Percentiles rank a stretch among this genome's conserved stretches.
Evolutionary conservation across 2,329 filamentous ascomycete species (phyloP).

Genomic region (Fusarium denticulatum): DNA sequence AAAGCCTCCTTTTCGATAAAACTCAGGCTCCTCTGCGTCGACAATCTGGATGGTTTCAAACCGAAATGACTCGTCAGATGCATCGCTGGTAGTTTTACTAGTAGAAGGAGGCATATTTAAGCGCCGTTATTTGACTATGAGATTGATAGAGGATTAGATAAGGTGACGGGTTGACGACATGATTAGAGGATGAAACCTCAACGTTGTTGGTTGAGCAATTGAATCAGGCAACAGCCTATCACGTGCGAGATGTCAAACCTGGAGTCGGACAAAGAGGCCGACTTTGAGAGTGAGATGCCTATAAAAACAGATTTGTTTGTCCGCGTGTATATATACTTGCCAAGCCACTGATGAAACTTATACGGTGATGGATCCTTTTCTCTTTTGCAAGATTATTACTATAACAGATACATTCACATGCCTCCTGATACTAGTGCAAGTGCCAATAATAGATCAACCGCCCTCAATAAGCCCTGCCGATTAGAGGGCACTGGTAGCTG

Average conservation of each 20-base stretch:
- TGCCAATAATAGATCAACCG: no score
- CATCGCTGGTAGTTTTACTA: background rate
- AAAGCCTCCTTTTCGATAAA: background rate
- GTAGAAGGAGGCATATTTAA: background rate
- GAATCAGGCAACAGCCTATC: background rate
- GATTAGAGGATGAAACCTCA: background rate
- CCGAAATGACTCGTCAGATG: background rate
- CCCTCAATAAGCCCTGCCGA: no score
- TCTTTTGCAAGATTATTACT: no score
- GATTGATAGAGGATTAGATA: rapidly evolving
- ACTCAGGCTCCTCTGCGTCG: background rate
- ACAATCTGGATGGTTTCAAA: background rate
- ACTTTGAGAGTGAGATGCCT: background rate
- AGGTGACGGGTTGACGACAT: rapidly evolving
- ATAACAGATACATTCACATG: no score
- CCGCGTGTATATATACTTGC: no score
- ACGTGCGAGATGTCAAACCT: background rate
- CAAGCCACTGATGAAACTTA: no score
- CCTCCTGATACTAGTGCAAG: no score
- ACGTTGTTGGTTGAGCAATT: background rate
- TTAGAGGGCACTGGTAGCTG: no score
- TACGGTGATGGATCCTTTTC: no score
- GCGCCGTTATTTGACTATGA: rapidly evolving
- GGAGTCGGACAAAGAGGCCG: background rate
- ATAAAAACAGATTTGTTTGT: no score